phyloP scores from a whole-genome alignment of 305 asterid genomes.

The Rubia tinctorum region DNA sequence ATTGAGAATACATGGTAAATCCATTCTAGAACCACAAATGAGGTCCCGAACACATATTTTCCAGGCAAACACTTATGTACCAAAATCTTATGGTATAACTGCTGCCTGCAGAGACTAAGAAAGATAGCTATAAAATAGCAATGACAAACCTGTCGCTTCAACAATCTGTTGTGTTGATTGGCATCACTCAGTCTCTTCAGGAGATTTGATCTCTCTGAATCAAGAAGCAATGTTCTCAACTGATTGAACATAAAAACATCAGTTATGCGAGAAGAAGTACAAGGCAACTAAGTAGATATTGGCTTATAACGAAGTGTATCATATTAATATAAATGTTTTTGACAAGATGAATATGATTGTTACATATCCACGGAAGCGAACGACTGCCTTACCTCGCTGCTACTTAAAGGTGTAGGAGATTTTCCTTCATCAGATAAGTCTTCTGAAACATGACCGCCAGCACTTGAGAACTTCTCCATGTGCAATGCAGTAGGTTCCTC shows the following conservation, averaged over 20 bases:
- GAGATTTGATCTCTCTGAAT: constrained; percentile 76
- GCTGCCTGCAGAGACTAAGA: neutral
- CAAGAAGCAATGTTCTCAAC: constrained; percentile 63
- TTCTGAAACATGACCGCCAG: neutral
- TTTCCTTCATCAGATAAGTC: constrained; percentile 26
- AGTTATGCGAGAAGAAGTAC: constrained; percentile 13
- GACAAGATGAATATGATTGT: neutral
- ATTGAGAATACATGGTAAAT: neutral
- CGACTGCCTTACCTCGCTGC: constrained; percentile 48
- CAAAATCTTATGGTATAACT: neutral
- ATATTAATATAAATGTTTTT: neutral
- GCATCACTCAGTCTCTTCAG: constrained; percentile 87
- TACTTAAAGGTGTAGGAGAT: constrained; percentile 32
- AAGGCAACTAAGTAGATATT: neutral
- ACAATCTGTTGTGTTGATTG: constrained; percentile 69
- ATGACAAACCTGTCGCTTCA: constrained; percentile 76
- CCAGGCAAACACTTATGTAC: neutral
- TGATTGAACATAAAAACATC: constrained; percentile 24
- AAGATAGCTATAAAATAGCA: neutral
- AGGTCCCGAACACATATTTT: neutral
- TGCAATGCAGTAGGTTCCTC: constrained; percentile 41
- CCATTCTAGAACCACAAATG: neutral
- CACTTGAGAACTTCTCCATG: constrained; percentile 10
- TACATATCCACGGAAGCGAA: neutral
- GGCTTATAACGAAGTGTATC: neutral